Base-by-base conservation (phyloP, 345 rosid genomes). In the Tarenaya hassleriana region DNA sequence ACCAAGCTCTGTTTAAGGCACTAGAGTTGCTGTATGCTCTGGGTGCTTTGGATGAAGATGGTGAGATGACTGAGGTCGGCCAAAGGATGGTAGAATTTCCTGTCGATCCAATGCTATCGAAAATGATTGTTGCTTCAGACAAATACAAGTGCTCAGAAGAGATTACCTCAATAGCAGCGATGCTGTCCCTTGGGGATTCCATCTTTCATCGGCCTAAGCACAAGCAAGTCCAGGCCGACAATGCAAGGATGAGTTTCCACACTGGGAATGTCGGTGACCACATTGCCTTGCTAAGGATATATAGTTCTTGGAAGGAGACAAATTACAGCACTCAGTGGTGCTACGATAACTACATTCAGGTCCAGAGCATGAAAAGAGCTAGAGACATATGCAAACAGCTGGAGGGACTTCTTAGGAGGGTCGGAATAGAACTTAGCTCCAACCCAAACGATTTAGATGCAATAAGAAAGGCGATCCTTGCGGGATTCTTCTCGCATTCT, bases 301-400 rank as follows among this genome's bases (percentile, higher is more conserved):
- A 79, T 69, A 75, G 63, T 60, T 69, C 94, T 15, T 92, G 98
- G 98, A 83, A 76, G 74, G 96, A 88, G 62, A 75, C 79, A 51
- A 85, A 92, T 71, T 85, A 64, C 69, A 81, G 94, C 2, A 83
- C 86, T 0, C 94, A 83, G 39, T 92, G 98, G 96, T 92, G 98
- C 67, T 88, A 78, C 29, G 98, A 92, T 68, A 88, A 81, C 73
- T 92, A 73, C 70, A 92, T 88, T 58, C 98, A 92, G 90, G 95
- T 83, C 34, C 73, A 88, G 80, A 88, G 90, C 51, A 85, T 92
- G 69, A 73, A 88, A 47, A 78, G 85, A 60, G 96, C 91, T 17
- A 86, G 82, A 52, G 89, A 84, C 51, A 88, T 87, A 52, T 75
- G 96, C 52, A 86, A 86, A 69, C 97, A 86, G 62, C 88, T 90